These are phyloP conservation scores for Ophiostoma tasmaniense DNA, from an alignment of 2,329 filamentous ascomycete species.

Conservation along the genomic window DNA sequence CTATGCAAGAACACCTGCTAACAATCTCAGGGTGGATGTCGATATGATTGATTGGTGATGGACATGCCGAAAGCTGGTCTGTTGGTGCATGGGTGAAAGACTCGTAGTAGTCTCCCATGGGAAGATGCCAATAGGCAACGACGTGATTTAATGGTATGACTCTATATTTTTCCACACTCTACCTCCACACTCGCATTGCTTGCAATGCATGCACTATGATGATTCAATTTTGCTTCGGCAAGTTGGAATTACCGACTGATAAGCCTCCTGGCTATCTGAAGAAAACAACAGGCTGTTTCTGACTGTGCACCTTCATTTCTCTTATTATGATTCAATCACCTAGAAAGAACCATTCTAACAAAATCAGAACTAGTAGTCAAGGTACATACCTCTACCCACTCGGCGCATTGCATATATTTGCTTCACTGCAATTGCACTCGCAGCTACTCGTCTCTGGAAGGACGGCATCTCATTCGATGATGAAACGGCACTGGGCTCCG, in stretches of 20 bases:
- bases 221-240: conserved; percentile 60
- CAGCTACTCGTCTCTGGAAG: not conserved
- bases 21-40: conserved; percentile 3
- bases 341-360: not conserved
- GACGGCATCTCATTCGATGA: conserved; percentile 43
- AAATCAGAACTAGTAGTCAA: not conserved
- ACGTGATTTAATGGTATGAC: conserved; percentile 6
- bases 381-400: conserved; percentile 3
- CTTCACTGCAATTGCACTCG: not conserved
- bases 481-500: conserved; percentile 98
- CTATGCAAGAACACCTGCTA: not conserved
- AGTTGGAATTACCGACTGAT: conserved; percentile 97
- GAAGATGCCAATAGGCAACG: not conserved
- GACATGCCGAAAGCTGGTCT: not conserved
- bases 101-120: not conserved
- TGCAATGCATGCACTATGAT: conserved; percentile 38
- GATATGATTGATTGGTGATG: not conserved
- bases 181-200: not conserved
- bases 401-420: not conserved
- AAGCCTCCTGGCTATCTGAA: conserved; percentile 47
- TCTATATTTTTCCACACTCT: not conserved
- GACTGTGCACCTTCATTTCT: conserved; percentile 36
- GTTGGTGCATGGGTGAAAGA: not conserved
- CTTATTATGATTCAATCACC: not conserved
- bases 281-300: conserved; percentile 83